Base-by-base conservation (phyloP, 2,329 filamentous ascomycete species). In the Arthroderma uncinatum region DNA sequence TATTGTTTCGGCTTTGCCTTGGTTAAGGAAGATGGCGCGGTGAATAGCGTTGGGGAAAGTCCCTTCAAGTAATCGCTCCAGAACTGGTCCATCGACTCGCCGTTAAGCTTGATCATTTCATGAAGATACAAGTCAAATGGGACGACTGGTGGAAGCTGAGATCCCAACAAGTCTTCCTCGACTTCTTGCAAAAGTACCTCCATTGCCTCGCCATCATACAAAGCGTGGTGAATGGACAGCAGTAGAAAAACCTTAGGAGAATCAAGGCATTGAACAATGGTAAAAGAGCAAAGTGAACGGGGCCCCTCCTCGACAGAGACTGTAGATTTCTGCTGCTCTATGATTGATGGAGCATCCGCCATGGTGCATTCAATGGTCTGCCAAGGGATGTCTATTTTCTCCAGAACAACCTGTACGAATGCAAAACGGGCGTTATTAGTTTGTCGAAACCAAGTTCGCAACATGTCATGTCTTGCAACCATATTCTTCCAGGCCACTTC, bases 171-270 rank as follows among this genome's bases (percentile, higher is more conserved):
- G 2, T 81, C 61, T 1, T 74, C 67, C 64, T 93, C 83, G 1
- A 94, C 74, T 64, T 95, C 90, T 0, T 79, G 70, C 23, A 92
- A 78, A 0, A 96, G 74, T 7, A 78, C 76, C 0, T 78, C 74
- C 65, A 95, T 85, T 0, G 89, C 89, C 36, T 86, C 82, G 0
- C 86, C 91, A 70, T 96, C 91, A 64, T 95, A 95, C 0, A 95
- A 74, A 1, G 89, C 87, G 71, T 96, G 91, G 64, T 95, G 90
- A 63, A 83, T 82, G 21, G 74, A 75, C 52, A 84, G 72, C 2
- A 78, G 63, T 12, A 71, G 61, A 33, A 65, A 48, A 4, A 52
- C 56, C 12, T 61, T 57, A 0, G 50, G 52, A 7, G 37, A 54
- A 1, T 60, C 42, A 28, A 62, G 60, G 16, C 56, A 57, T 14